phyloP scores from a whole-genome alignment of 768 basidiomycete genomes.

The Pleurotus citrinopileatus region DNA sequence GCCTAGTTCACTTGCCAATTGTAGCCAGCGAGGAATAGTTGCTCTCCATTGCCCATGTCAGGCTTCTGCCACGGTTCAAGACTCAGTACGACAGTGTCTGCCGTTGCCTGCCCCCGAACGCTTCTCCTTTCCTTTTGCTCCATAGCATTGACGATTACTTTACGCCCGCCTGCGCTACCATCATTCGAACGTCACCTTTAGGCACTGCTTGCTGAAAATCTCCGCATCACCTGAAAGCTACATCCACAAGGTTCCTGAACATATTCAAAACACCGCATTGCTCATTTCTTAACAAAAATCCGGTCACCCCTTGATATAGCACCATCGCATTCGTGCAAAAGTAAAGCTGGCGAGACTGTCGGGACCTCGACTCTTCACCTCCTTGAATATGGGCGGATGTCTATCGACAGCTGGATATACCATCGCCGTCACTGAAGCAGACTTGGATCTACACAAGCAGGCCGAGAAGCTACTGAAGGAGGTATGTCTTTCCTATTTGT shows the following conservation, averaged over 20 bases:
- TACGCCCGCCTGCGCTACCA: not conserved
- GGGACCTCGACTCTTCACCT: constrained; percentile 4
- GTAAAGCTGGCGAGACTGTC: constrained; percentile 5
- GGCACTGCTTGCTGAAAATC: not conserved
- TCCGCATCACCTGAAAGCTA: not conserved
- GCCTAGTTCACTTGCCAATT: not conserved
- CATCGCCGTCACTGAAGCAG: constrained; percentile 65
- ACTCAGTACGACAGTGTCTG: not conserved
- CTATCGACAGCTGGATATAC: constrained; percentile 54
- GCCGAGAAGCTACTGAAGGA: constrained; percentile 80
- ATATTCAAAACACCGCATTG: not conserved
- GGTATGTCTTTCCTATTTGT: constrained; percentile 38
- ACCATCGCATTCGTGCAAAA: not conserved
- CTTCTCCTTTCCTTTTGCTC: not conserved
- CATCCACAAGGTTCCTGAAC: not conserved
- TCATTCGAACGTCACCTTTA: constrained; percentile 7
- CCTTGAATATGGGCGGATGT: constrained; percentile 68
- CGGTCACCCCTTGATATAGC: constrained; percentile 1
- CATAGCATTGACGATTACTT: not conserved
- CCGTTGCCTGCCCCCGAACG: not conserved
- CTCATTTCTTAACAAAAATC: not conserved
- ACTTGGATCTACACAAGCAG: constrained; percentile 60
- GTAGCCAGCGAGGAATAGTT: not conserved
- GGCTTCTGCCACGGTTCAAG: not conserved
- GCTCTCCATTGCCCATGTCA: not conserved